Base-by-base conservation (phyloP, 306 rosid species). In the Phaseolus lunatus region DNA sequence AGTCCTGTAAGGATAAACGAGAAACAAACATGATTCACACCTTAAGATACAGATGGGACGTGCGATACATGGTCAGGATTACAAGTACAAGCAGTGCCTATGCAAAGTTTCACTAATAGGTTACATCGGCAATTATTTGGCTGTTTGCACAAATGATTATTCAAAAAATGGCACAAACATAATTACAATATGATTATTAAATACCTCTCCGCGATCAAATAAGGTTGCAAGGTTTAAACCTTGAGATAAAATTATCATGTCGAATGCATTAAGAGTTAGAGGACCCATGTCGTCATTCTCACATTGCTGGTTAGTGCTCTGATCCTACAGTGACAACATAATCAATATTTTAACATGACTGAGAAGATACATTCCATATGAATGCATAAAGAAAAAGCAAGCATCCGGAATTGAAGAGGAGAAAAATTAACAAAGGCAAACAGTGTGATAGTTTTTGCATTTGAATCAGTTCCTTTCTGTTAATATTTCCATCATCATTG, bases 211-310 rank as follows among this genome's bases (percentile, higher is more conserved):
- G 22, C 90, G 92, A 69, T 93, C 97, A 58, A 93, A 91, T 61
- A 93, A 78, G 7, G 98, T 78, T 48, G 96, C 88, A 26, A 93
- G 97, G 85, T 93, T 93, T 76, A 93, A 85, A 70, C 98, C 98
- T 87, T 93, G 98, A 63, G 97, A 93, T 78, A 91, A 76, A 87
- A 89, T 84, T 70, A 91, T 89, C 77, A 93, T 72, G 87, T 93
- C 98, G 80, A 93, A 91, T 57, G 98, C 98, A 93, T 93, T 89
- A 37, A 91, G 93, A 79, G 85, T 78, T 48, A 93, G 80, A 77
- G 98, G 98, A 80, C 95, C 88, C 56, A 35, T 81, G 81, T 91
- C 86, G 68, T 87, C 96, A 54, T 79, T 86, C 44, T 90, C 83
- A 71, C 65, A 61, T 67, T 43, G 89, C 68, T 84, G 91, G 22